A percentile compares a stretch with the other conserved stretches of the same genome.
Evolutionary conservation across 2,329 filamentous ascomycete species (phyloP).

Genomic region (Exophiala bonariae): DNA sequence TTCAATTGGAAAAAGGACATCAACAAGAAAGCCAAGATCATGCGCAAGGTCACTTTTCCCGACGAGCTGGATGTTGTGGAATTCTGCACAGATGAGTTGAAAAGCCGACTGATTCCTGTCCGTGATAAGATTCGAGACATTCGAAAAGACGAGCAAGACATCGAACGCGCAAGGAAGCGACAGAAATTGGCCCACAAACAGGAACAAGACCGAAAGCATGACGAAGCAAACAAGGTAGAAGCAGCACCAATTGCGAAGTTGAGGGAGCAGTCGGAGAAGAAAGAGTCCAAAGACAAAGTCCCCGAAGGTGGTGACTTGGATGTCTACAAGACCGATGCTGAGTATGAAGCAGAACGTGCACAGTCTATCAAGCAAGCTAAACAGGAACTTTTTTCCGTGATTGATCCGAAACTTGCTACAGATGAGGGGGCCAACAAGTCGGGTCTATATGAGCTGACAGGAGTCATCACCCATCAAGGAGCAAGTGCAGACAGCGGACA

Average conservation of each 20-base stretch:
- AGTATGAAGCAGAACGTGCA: constrained; percentile 82
- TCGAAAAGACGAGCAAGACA: constrained; percentile 90
- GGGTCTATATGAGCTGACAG: constrained; percentile 90
- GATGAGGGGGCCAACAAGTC: constrained; percentile 90
- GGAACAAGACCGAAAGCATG: constrained; percentile 51
- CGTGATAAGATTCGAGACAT: constrained; percentile 94
- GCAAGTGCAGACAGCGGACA: constrained; percentile 96
- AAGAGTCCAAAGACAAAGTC: constrained; percentile 45
- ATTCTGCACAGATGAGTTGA: constrained; percentile 90
- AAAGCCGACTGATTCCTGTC: constrained; percentile 81
- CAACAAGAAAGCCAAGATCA: constrained; percentile 98
- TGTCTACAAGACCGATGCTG: constrained; percentile 87
- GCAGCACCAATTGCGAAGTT: constrained; percentile 49
- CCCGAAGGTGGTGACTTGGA: constrained; percentile 69
- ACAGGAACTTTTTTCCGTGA: constrained; percentile 79
- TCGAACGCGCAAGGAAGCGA: constrained; percentile 86
- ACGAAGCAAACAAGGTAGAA: constrained; percentile 32
- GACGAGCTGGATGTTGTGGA: constrained; percentile 90
- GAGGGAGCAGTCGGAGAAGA: constrained; percentile 51
- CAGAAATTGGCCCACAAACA: constrained; percentile 70
- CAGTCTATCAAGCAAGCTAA: constrained; percentile 75
- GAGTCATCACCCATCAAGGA: constrained; percentile 93
- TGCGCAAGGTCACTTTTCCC: constrained; percentile 97
- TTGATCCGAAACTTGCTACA: constrained; percentile 70
- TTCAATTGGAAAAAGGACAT: constrained; percentile 98